Conservation (phyloP, 208 protist genomes). For the Trypanosoma cruzi region DNA sequence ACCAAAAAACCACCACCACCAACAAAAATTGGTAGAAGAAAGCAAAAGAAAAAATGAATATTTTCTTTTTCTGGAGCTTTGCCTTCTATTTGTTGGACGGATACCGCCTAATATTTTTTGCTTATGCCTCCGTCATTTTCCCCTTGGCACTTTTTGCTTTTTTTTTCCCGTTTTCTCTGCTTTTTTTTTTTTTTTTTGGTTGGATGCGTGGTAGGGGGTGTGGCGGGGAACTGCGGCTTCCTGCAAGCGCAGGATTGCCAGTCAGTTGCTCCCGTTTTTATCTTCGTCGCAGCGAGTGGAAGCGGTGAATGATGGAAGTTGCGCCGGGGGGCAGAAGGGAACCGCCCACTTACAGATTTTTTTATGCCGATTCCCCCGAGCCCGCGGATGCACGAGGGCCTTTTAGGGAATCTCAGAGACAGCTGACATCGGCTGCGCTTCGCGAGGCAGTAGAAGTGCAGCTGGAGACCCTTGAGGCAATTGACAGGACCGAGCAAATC, state of each 20-base stretch:
- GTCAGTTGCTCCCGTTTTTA: background rate
- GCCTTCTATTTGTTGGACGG: too few species aligned
- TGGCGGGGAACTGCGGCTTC: background rate
- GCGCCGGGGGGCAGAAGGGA: background rate
- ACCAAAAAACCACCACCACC: too few species aligned
- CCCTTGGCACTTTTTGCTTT: too few species aligned
- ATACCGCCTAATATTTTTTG: too few species aligned
- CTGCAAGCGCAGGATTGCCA: background rate
- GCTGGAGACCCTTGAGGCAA: slow-evolving; percentile 10
- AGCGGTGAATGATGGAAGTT: background rate
- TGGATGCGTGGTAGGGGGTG: background rate
- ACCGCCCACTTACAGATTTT: background rate
- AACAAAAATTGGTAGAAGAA: background rate
- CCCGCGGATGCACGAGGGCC: background rate
- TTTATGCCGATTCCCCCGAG: background rate
- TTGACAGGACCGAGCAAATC: slow-evolving; percentile 12
- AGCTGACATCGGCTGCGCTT: background rate
- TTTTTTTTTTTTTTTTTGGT: background rate
- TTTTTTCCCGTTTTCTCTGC: background rate
- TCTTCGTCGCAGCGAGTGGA: background rate
- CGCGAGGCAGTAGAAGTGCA: slow-evolving; percentile 18
- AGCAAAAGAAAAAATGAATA: background rate
- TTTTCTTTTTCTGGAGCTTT: too few species aligned
- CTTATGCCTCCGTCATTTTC: too few species aligned
- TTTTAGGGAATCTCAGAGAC: background rate